phyloP scores from a whole-genome alignment of 495 filamentous ascomycete genomes.

The Penicillium fimorum region DNA sequence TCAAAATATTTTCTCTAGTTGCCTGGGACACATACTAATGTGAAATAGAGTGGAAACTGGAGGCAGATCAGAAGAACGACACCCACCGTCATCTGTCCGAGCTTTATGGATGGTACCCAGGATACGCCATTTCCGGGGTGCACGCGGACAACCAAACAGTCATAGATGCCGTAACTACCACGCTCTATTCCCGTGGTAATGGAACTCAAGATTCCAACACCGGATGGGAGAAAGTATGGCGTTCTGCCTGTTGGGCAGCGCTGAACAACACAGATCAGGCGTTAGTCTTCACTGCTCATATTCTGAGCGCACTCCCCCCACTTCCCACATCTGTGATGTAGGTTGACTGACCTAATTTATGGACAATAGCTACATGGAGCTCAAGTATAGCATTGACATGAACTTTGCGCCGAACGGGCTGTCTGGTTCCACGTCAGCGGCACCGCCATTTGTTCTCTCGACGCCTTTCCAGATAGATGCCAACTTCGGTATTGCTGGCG shows the following conservation, averaged over 20 bases:
- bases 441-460: neutral
- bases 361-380: constrained; percentile 34
- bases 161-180: constrained; percentile 37
- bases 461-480: constrained; percentile 55
- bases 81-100: constrained; percentile 54
- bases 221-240: constrained; percentile 58
- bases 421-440: constrained; percentile 2
- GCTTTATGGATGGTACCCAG: constrained; percentile 53
- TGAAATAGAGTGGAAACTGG: constrained; percentile 49
- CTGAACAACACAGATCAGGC: constrained; percentile 48
- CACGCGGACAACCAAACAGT: constrained; percentile 7
- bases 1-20: neutral
- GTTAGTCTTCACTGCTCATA: neutral
- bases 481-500: constrained; percentile 51
- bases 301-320: no score
- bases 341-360: neutral
- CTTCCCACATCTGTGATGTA: neutral
- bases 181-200: constrained; percentile 38
- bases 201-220: constrained; percentile 47
- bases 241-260: constrained; percentile 50
- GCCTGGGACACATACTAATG: neutral
- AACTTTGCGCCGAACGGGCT: constrained; percentile 52
- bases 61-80: constrained; percentile 41
- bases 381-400: constrained; percentile 36
- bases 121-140: constrained; percentile 31